Evolutionary conservation across 345 rosid genomes (phyloP).

Genomic region (Rhodamnia argentea): DNA sequence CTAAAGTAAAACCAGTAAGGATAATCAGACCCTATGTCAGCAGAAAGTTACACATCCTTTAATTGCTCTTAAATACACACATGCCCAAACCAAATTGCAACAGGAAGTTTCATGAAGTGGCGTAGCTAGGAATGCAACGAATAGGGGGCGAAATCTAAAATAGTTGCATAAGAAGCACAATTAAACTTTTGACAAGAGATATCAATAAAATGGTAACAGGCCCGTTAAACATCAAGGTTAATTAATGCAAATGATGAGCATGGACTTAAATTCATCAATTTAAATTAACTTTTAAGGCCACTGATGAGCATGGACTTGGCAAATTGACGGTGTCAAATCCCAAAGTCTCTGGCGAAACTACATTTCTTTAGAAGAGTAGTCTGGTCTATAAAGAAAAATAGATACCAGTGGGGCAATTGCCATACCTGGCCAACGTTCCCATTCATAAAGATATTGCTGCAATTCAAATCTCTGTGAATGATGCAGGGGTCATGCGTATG

Average conservation of each 20-base stretch:
- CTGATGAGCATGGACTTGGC: background rate
- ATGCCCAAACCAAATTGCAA: background rate
- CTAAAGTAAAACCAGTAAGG: background rate
- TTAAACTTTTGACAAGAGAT: background rate
- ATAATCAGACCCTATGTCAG: background rate
- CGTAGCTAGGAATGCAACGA: background rate
- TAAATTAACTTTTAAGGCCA: background rate
- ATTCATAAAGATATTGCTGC: slow-evolving; percentile 66
- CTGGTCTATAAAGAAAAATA: background rate
- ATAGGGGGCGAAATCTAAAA: background rate
- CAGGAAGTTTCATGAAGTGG: background rate
- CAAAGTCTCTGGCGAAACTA: background rate
- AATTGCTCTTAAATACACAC: background rate
- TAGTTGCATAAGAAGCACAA: background rate
- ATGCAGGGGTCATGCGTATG: slow-evolving; percentile 66
- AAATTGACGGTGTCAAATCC: background rate
- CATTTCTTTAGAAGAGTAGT: background rate
- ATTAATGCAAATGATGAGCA: background rate
- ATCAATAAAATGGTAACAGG: background rate
- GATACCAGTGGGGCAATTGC: background rate
- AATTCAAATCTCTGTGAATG: slow-evolving; percentile 57
- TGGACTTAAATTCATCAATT: background rate
- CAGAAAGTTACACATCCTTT: background rate
- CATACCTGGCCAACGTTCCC: slow-evolving; percentile 56
- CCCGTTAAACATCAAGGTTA: background rate